Conservation (phyloP, 805 yeast species). For the Sugiyamaella lignohabitans region DNA sequence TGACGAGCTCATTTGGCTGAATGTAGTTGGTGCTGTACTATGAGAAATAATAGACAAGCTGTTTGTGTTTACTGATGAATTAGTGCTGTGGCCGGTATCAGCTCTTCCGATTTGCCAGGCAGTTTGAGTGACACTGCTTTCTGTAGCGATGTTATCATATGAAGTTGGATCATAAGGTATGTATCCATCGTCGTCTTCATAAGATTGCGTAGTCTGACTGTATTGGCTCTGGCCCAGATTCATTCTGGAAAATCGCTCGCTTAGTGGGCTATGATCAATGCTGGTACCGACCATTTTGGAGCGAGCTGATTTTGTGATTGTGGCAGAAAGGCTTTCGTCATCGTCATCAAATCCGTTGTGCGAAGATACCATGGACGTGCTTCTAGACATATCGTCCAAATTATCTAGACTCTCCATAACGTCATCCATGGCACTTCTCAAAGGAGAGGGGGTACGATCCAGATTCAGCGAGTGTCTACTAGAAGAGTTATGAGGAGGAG, state of each 20-base stretch:
- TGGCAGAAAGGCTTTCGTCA: neutral
- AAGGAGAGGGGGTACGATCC: slow-evolving; percentile 28
- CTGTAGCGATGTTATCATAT: slow-evolving; percentile 5
- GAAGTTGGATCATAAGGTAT: slow-evolving; percentile 3
- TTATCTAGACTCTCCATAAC: slow-evolving; percentile 28
- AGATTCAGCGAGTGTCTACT: slow-evolving; percentile 11
- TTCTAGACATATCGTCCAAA: slow-evolving; percentile 18
- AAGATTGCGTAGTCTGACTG: too few species aligned
- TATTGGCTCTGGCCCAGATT: neutral
- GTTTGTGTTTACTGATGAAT: slow-evolving; percentile 17
- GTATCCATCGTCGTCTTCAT: neutral
- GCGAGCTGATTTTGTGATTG: slow-evolving; percentile 1
- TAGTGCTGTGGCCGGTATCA: slow-evolving; percentile 15
- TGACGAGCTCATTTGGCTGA: slow-evolving; percentile 39
- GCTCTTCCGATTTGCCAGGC: slow-evolving; percentile 10
- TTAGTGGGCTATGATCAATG: neutral
- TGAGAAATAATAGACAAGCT: slow-evolving; percentile 15
- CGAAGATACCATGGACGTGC: neutral
- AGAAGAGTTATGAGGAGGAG: slow-evolving; percentile 3
- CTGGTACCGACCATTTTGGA: slow-evolving; percentile 16
- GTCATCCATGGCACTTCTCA: slow-evolving; percentile 31
- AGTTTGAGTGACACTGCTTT: neutral
- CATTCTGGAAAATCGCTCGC: slow-evolving; percentile 1
- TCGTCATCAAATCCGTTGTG: neutral
- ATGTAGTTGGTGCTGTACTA: slow-evolving; percentile 32